Conservation (phyloP, 2,329 filamentous ascomycete genomes). For the Ophiocordyceps camponoti-saundersi region DNA sequence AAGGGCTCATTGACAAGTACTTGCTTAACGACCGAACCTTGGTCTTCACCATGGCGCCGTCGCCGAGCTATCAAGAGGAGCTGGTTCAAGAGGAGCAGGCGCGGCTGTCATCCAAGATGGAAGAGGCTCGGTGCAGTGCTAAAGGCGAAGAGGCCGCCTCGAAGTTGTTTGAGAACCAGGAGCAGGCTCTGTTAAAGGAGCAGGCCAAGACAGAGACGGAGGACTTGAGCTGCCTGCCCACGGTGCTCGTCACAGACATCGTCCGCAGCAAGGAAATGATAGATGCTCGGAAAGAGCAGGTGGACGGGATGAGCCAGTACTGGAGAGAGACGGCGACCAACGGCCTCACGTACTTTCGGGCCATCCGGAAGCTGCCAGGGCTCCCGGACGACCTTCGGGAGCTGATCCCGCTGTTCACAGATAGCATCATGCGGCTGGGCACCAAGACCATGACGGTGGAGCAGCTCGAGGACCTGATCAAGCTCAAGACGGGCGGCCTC, state of each 20-base stretch:
- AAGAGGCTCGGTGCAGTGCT: conserved; percentile 48
- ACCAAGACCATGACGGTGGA: conserved; percentile 83
- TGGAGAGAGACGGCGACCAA: conserved; percentile 92
- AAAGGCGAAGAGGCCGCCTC: conserved; percentile 57
- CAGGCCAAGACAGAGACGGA: conserved; percentile 74
- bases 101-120: conserved; percentile 59
- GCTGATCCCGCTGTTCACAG: conserved; percentile 78
- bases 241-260: conserved; percentile 78
- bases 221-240: conserved; percentile 75
- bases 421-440: conserved; percentile 82
- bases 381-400: conserved; percentile 72
- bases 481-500: conserved; percentile 86
- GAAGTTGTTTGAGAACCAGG: conserved; percentile 55
- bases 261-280: conserved; percentile 53
- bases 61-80: conserved; percentile 54
- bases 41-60: conserved; percentile 89
- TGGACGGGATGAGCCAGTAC: conserved; percentile 53
- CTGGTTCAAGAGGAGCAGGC: conserved; percentile 61
- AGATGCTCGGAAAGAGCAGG: conserved; percentile 42
- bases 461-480: conserved; percentile 87
- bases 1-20: conserved; percentile 76
- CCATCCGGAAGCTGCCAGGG: conserved; percentile 62
- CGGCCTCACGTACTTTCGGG: conserved; percentile 88
- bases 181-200: conserved; percentile 63
- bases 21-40: conserved; percentile 73